These are phyloP conservation scores for Cercospora berteroae DNA, from an alignment of 2,329 filamentous ascomycete species.

Conservation along the genomic window DNA sequence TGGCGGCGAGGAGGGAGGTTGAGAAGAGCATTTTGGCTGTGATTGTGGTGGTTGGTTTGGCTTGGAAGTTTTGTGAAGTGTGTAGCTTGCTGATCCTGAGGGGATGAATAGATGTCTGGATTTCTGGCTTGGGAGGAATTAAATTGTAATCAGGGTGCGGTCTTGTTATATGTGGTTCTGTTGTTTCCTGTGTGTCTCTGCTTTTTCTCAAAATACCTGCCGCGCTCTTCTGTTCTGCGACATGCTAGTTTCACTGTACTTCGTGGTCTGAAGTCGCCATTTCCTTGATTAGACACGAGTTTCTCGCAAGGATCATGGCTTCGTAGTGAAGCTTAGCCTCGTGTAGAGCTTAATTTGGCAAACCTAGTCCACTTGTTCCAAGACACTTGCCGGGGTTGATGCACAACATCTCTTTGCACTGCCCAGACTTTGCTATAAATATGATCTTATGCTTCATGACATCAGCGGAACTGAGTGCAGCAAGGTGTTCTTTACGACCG, in stretches of 20 bases:
- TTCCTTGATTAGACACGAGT: background rate
- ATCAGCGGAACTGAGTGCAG: background rate
- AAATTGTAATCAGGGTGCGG: background rate
- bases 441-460: background rate
- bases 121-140: background rate
- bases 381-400: background rate
- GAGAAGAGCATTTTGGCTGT: slow-evolving; percentile 24
- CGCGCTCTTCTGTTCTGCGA: background rate
- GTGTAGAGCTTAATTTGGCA: background rate
- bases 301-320: background rate
- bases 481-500: background rate
- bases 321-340: background rate
- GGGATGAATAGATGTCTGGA: background rate
- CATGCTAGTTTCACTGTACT: background rate
- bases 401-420: background rate
- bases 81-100: background rate
- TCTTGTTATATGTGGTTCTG: background rate
- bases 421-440: background rate
- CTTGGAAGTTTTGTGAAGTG: background rate
- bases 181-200: background rate
- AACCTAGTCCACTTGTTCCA: background rate
- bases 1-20: slow-evolving; percentile 21
- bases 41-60: background rate
- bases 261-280: background rate
- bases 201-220: background rate